These are phyloP conservation scores for Penicillium crystallinum DNA, from an alignment of 495 filamentous ascomycete genomes.

Conservation along the genomic window DNA sequence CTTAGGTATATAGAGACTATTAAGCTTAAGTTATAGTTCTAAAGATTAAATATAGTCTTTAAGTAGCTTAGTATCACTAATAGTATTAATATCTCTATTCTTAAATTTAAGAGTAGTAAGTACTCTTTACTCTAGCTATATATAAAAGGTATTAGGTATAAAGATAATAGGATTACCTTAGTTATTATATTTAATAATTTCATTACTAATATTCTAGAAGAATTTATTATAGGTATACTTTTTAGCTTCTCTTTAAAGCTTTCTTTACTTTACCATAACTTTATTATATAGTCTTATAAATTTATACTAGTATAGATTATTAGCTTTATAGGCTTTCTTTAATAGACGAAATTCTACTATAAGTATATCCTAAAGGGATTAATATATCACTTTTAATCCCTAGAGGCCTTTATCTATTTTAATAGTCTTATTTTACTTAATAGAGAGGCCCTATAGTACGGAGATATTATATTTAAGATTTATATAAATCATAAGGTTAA, in stretches of 20 bases:
- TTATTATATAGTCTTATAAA: slow-evolving; percentile 8
- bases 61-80: slow-evolving; percentile 14
- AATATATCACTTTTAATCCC: slow-evolving; percentile 4
- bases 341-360: slow-evolving; percentile 10
- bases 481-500: slow-evolving; percentile 11
- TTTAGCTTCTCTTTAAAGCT: slow-evolving; percentile 6
- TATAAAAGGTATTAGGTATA: slow-evolving; percentile 1
- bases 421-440: slow-evolving; percentile 7
- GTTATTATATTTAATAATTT: slow-evolving; percentile 17
- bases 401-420: slow-evolving; percentile 7
- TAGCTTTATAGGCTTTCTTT: slow-evolving; percentile 6
- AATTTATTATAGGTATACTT: slow-evolving; percentile 2
- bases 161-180: slow-evolving; percentile 11
- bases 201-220: slow-evolving; percentile 17
- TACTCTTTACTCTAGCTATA: slow-evolving; percentile 15
- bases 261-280: slow-evolving; percentile 10
- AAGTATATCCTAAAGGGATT: slow-evolving; percentile 4
- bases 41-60: slow-evolving; percentile 21
- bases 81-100: slow-evolving; percentile 16
- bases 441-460: slow-evolving; percentile 9
- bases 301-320: background rate
- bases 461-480: slow-evolving; percentile 18
- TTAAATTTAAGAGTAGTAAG: slow-evolving; percentile 22
- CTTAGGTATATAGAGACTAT: slow-evolving; percentile 13
- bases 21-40: slow-evolving; percentile 16